Percentiles rank a stretch among this genome's conserved stretches.
Conservation (phyloP, 192 early-diverging fungal genomes). For the Umbelopsis sp. region DNA sequence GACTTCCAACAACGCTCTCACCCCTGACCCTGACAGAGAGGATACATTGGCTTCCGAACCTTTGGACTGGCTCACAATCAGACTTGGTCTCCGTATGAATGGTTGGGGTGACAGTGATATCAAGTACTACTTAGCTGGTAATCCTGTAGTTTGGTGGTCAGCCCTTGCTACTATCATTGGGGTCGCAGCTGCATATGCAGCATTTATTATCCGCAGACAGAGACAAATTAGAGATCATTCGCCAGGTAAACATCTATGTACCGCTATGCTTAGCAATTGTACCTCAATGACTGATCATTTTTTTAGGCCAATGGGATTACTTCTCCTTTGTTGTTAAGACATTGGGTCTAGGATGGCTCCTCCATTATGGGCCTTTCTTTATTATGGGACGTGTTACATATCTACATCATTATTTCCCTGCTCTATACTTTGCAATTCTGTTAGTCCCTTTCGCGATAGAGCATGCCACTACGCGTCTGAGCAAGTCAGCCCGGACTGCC, state of each 20-base stretch:
- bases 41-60: conserved; percentile 82
- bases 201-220: conserved; percentile 66
- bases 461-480: conserved; percentile 51
- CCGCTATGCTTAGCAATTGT: conserved; percentile 24
- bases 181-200: conserved; percentile 39
- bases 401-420: conserved; percentile 97
- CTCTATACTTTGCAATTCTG: conserved; percentile 91
- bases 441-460: conserved; percentile 77
- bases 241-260: conserved; percentile 32
- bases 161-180: conserved; percentile 56
- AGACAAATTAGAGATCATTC: conserved; percentile 64
- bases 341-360: conserved; percentile 84
- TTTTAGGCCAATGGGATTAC: conserved; percentile 61
- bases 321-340: conserved; percentile 76
- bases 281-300: neutral
- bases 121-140: conserved; percentile 94
- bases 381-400: conserved; percentile 97
- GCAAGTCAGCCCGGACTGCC: conserved; percentile 14
- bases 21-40: conserved; percentile 91
- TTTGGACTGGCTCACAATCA: conserved; percentile 86
- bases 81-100: conserved; percentile 91
- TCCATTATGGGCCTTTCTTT: conserved; percentile 94
- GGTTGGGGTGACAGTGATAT: conserved; percentile 82
- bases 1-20: conserved; percentile 93
- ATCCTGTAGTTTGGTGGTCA: conserved; percentile 93